phyloP scores from a whole-genome alignment of 805 yeast species.

The Debaryomyces prosopidis region DNA sequence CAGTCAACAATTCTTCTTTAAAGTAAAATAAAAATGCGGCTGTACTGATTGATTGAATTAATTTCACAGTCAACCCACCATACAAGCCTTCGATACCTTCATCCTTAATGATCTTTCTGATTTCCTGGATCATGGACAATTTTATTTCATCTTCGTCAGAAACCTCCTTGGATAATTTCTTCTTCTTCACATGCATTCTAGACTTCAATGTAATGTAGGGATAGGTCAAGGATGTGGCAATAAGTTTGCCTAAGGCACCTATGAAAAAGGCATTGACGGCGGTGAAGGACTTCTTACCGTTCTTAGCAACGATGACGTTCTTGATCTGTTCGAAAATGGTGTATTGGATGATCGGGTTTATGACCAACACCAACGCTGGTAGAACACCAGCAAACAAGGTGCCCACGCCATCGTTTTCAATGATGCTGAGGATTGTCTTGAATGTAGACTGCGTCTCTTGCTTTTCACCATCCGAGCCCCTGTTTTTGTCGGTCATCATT shows the following conservation, averaged over 20 bases:
- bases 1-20: constrained; percentile 76
- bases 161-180: constrained; percentile 16
- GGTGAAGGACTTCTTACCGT: constrained; percentile 52
- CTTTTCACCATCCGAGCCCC: constrained; percentile 14
- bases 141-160: constrained; percentile 14
- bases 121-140: constrained; percentile 48
- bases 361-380: constrained; percentile 83
- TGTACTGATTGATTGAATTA: constrained; percentile 79
- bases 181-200: constrained; percentile 73
- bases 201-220: constrained; percentile 90
- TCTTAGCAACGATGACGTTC: constrained; percentile 57
- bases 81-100: constrained; percentile 82
- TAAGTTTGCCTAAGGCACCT: constrained; percentile 87
- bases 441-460: constrained; percentile 43
- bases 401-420: constrained; percentile 66
- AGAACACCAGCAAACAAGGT: constrained; percentile 81
- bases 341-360: constrained; percentile 90
- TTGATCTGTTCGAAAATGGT: constrained; percentile 87
- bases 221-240: constrained; percentile 87
- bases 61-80: constrained; percentile 77
- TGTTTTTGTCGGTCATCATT: constrained; percentile 61
- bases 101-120: constrained; percentile 56
- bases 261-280: constrained; percentile 78
- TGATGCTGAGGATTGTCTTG: constrained; percentile 58
- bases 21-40: constrained; percentile 90